A percentile compares a stretch with the other conserved stretches of the same genome.
Conservation (phyloP, 2,329 filamentous ascomycete genomes). For the Diplodia mutila region DNA sequence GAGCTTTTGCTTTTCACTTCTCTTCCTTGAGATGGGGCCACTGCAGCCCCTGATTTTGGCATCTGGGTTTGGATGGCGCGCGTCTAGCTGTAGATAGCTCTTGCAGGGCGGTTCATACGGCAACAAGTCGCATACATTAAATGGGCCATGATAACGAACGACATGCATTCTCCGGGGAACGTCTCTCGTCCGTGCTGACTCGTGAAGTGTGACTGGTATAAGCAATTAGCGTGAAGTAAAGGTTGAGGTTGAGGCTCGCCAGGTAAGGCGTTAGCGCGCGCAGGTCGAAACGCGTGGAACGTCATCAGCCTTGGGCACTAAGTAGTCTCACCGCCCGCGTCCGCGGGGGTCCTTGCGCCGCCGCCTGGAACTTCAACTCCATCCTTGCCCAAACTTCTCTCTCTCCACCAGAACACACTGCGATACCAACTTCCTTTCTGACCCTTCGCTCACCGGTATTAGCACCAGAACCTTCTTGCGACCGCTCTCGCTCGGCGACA, state of each 20-base stretch:
- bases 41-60: slow-evolving; percentile 20
- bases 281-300: background rate
- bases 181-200: background rate
- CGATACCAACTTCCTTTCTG: background rate
- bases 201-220: background rate
- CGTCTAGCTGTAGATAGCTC: slow-evolving; percentile 20
- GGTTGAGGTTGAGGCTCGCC: slow-evolving; percentile 2
- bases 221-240: background rate
- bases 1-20: slow-evolving; percentile 6
- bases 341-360: background rate
- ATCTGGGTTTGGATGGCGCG: slow-evolving; percentile 18
- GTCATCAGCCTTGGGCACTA: background rate
- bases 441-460: background rate
- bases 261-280: background rate
- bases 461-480: background rate
- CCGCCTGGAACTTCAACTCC: slow-evolving; percentile 4
- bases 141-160: slow-evolving; percentile 15
- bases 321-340: background rate
- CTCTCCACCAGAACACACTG: background rate
- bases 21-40: slow-evolving; percentile 6
- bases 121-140: slow-evolving; percentile 2
- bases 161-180: slow-evolving; percentile 1
- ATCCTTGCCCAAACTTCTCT: background rate
- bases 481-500: background rate
- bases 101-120: slow-evolving; percentile 11